Evolutionary conservation across 441 rosid genomes (phyloP), one percentile per base, ranked within the genome.

Genomic region (Bruguiera hainesii): DNA sequence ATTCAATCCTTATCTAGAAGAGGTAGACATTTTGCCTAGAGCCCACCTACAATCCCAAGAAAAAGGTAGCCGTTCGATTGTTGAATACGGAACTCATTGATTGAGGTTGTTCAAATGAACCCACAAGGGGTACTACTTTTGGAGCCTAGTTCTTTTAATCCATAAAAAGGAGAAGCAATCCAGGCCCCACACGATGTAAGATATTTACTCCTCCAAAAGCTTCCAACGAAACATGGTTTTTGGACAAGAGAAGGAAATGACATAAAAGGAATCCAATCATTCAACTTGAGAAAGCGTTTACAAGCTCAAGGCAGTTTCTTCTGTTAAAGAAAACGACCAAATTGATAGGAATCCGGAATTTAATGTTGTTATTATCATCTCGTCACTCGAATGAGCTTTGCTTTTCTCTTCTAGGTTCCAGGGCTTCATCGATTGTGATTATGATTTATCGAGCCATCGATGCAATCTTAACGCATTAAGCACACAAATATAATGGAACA

Each of bases 151-250:
- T 56, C 4, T 53, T 64, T n/a, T 26, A 7, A 49, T 63, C 48
- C 25, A 19, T 33, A 23, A 28, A 42, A 61, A 66, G 13, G 77
- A 64, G 73, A 60, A 59, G 28, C 7, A 63, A n/a, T 63, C 65
- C 67, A 56, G 21, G 35, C 21, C 3, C 46, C 55, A 2, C 8
- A 57, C 74, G 48, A 71, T 62, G 33, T 66, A 18, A 11, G 29
- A 55, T 28, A 26, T 1, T 26, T 13, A 52, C 67, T 58, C 25
- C 11, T 57, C 62, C 9, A 10, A 29, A 63, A 51, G 20, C 52
- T 6, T 51, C 29, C 21, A 48, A 25, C 13, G 6, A 25, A 37
- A 37, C 13, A 9, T 10, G 46, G 46, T 37, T 0, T 3, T 3
- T 42, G 4, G 56, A 7, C 28, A 11, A 19, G 15, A 3, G 20